Conservation (phyloP, 2,329 filamentous ascomycete species). For the Diaporthe citrichinensis region DNA sequence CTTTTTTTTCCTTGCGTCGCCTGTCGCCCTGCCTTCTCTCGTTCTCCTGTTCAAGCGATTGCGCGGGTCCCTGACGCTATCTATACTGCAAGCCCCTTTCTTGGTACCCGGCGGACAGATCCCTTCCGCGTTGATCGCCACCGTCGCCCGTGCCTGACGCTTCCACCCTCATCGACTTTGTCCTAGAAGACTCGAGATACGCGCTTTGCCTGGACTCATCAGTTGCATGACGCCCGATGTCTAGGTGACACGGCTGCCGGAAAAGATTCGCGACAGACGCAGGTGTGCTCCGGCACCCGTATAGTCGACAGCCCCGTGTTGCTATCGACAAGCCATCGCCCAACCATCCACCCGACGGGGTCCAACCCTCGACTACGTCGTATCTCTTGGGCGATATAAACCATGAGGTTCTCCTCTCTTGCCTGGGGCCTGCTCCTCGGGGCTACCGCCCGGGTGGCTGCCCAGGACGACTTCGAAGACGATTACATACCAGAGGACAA, state of each 20-base stretch:
- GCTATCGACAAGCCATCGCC: constrained; percentile 9
- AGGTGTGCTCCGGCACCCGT: constrained; percentile 36
- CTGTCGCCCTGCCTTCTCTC: constrained; percentile 26
- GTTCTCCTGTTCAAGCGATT: not conserved
- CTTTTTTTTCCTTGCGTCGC: constrained; percentile 28
- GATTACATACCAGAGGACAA: constrained; percentile 52
- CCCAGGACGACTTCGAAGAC: constrained; percentile 49
- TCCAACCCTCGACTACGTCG: constrained; percentile 8
- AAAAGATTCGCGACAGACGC: constrained; percentile 35
- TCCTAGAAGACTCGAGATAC: constrained; percentile 11
- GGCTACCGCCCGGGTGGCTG: constrained; percentile 56
- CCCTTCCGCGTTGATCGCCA: constrained; percentile 35
- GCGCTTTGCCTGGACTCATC: not conserved
- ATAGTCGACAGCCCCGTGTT: constrained; percentile 33
- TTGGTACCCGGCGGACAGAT: constrained; percentile 3
- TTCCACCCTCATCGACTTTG: constrained; percentile 8
- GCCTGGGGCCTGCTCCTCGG: constrained; percentile 60
- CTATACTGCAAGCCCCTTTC: constrained; percentile 16
- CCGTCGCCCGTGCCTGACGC: constrained; percentile 32
- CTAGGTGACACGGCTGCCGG: constrained; percentile 28
- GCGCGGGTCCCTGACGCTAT: constrained; percentile 11
- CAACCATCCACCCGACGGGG: not conserved
- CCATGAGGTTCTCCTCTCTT: constrained; percentile 61
- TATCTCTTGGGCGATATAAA: constrained; percentile 38
- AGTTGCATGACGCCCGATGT: constrained; percentile 27